These are phyloP conservation scores for Auriscalpium microsporum DNA, from an alignment of 768 basidiomycete species.

Conservation along the genomic window DNA sequence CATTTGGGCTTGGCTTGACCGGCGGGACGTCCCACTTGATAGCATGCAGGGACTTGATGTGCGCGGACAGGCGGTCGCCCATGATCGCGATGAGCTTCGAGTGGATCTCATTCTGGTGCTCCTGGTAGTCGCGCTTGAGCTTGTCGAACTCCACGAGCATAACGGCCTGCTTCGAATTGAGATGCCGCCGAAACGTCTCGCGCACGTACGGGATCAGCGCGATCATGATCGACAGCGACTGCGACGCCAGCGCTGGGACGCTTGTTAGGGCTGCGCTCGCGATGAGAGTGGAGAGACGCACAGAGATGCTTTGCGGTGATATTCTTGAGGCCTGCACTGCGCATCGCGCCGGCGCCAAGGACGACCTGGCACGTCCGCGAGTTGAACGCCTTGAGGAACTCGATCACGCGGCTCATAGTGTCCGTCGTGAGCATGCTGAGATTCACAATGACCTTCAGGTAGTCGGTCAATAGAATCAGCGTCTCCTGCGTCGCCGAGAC, in stretches of 20 bases:
- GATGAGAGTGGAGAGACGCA: conserved; percentile 25
- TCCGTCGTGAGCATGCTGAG: conserved; percentile 86
- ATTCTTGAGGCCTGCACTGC: conserved; percentile 93
- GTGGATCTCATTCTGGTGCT: conserved; percentile 99
- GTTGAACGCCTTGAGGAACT: conserved; percentile 96
- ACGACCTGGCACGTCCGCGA: conserved; percentile 98
- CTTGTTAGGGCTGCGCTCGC: conserved; percentile 7
- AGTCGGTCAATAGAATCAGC: conserved; percentile 69
- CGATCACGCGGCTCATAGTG: conserved; percentile 89
- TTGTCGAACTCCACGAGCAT: conserved; percentile 98
- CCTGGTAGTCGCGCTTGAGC: conserved; percentile 97
- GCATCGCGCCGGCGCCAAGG: conserved; percentile 97
- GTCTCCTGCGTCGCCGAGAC: conserved; percentile 80
- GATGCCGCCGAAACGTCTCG: conserved; percentile 88
- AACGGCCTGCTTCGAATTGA: conserved; percentile 90
- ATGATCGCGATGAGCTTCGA: conserved; percentile 96
- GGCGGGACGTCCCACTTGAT: conserved; percentile 71
- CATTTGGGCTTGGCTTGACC: conserved; percentile 57
- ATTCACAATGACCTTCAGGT: conserved; percentile 82
- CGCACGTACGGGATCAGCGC: conserved; percentile 93
- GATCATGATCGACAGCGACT: conserved; percentile 90
- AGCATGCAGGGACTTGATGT: conserved; percentile 71
- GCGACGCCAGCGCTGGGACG: conserved; percentile 79
- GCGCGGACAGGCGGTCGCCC: conserved; percentile 85
- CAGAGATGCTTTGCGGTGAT: conserved; percentile 98